Evolutionary conservation across 2,329 filamentous ascomycete genomes (phyloP), one percentile per base, ranked within the genome.

Genomic region (Neonectria magnoliae): DNA sequence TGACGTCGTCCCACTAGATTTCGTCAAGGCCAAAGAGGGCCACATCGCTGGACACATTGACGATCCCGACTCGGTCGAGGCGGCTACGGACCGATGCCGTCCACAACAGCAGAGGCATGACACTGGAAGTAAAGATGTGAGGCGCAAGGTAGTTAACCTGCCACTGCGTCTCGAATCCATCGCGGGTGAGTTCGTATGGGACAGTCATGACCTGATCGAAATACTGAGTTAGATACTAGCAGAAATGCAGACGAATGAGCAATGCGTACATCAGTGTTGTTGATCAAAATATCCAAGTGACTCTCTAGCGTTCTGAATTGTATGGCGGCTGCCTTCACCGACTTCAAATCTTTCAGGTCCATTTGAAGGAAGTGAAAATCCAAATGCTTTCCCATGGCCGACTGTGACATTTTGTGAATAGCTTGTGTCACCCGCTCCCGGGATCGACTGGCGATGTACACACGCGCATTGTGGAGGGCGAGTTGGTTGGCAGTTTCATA

Each of bases 1-100:
- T 75, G 1, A 69, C 59, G 7, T 75, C 71, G 0, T 70, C 68
- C 3, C 70, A 68, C 2, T 71, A 60, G 27, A 75, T 74, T 2
- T 36, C 31, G 0, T 71, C 66, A 0, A 71, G 69, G 0, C 71
- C 71, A 42, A 68, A 51, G 1, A 61, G 63, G 2, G 69, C 66
- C 25, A 62, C 57, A 3, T 75, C 73, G 18, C 73, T 75, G 0
- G 70, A 59, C 1, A 75, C 73, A n/a, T 75, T 75, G 50, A 74
- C 53, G 0, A 75, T 51, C 8, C 73, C 54, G 2, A 70, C 71
- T 2, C 70, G 67, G 5, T 73, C 59, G 57, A 62, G 64, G 9
- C 53, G 36, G 2, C 55, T 55, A 22, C 52, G 57, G 1, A 16
- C 18, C 9, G 70, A 60, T 16, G 67, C 71, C 0, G 70, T 65